phyloP scores from a whole-genome alignment of 805 yeast genomes.

The Yueomyces sinensis region DNA sequence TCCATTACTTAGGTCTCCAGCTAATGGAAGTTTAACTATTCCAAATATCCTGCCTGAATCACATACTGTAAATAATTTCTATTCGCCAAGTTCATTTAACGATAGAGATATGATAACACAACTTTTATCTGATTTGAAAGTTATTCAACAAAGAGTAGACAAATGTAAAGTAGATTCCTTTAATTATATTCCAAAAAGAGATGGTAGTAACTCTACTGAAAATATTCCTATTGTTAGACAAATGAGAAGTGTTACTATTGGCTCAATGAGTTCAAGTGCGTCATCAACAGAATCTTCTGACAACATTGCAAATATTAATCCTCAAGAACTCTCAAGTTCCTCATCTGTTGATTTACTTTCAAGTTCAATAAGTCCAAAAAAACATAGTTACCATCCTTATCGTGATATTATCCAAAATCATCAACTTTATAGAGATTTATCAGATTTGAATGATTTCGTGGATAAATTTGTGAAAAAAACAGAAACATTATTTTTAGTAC shows the following conservation, averaged over 20 bases:
- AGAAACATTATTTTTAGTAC: not conserved
- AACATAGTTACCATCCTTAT: not conserved
- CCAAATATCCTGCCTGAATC: not conserved
- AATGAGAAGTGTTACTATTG: too few relatives aligned
- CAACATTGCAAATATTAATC: not conserved
- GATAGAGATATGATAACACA: not conserved
- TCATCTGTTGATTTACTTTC: not conserved
- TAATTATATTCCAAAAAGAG: slow-evolving; percentile 3
- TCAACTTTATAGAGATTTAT: slow-evolving; percentile 13
- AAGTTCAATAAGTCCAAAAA: not conserved
- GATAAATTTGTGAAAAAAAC: slow-evolving; percentile 6
- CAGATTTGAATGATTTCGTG: slow-evolving; percentile 14
- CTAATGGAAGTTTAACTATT: not conserved
- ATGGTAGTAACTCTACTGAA: not conserved
- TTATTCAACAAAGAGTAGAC: slow-evolving; percentile 18
- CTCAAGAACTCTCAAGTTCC: slow-evolving; percentile 3
- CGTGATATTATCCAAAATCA: slow-evolving; percentile 5
- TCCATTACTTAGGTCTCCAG: not conserved
- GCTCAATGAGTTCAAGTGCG: slow-evolving; percentile 1
- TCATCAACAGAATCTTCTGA: slow-evolving; percentile 1
- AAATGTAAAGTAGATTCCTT: slow-evolving; percentile 17
- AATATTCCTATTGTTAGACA: too few relatives aligned
- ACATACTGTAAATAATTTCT: not conserved
- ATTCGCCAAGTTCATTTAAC: too few relatives aligned
- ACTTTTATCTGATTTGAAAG: slow-evolving; percentile 5